These are phyloP conservation scores for Phyllachora maydis DNA, from an alignment of 2,329 filamentous ascomycete species.

Conservation along the genomic window DNA sequence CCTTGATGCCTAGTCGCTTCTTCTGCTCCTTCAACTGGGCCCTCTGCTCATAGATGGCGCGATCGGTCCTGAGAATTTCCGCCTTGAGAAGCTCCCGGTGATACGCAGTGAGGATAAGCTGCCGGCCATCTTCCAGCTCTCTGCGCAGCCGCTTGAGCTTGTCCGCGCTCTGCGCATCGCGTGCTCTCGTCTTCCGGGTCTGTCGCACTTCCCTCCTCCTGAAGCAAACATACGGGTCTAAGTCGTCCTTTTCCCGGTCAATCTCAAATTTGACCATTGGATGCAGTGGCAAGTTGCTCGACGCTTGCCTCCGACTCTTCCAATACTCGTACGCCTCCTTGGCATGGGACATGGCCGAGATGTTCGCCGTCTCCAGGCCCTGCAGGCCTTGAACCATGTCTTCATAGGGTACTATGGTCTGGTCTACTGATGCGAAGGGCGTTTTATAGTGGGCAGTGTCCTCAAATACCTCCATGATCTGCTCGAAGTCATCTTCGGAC, in stretches of 20 bases:
- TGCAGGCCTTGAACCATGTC: slow-evolving; percentile 51
- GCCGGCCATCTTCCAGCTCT: slow-evolving; percentile 76
- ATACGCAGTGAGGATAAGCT: slow-evolving; percentile 57
- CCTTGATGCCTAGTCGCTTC: slow-evolving; percentile 71
- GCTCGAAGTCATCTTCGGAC: slow-evolving; percentile 82
- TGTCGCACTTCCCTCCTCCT: slow-evolving; percentile 83
- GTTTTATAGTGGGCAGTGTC: slow-evolving; percentile 66
- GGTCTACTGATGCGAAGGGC: slow-evolving; percentile 79
- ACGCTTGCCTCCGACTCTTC: slow-evolving; percentile 47
- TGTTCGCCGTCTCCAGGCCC: slow-evolving; percentile 23
- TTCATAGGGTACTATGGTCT: slow-evolving; percentile 59
- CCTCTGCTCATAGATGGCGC: slow-evolving; percentile 65
- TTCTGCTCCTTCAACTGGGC: slow-evolving; percentile 73
- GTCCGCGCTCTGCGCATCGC: slow-evolving; percentile 85
- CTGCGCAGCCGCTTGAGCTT: slow-evolving; percentile 81
- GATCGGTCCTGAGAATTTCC: slow-evolving; percentile 56
- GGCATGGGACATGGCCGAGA: slow-evolving; percentile 37
- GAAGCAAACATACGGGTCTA: slow-evolving; percentile 97
- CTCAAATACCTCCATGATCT: slow-evolving; percentile 88
- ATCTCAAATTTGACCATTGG: slow-evolving; percentile 81
- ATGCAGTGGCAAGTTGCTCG: slow-evolving; percentile 53
- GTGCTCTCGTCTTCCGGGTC: slow-evolving; percentile 81
- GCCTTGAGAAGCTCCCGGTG: slow-evolving; percentile 64
- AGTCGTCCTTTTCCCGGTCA: slow-evolving; percentile 82
- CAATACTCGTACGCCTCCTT: slow-evolving; percentile 81